Conservation (phyloP, 352 stramenopile species). For the Globisporangium perplexum region DNA sequence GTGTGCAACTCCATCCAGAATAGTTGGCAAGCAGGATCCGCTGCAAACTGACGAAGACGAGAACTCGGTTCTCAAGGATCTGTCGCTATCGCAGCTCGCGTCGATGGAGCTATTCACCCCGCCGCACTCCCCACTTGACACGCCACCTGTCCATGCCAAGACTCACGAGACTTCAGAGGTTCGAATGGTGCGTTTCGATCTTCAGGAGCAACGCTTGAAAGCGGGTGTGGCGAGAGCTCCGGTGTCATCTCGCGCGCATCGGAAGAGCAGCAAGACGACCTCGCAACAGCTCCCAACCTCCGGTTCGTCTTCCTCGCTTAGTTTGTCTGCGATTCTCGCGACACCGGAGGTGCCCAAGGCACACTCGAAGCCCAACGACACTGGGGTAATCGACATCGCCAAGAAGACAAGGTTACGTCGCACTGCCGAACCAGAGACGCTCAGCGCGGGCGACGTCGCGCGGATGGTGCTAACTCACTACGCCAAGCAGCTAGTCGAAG, state of each 20-base stretch:
- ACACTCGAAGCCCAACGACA: not conserved
- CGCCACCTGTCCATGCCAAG: not conserved
- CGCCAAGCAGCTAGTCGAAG: not conserved
- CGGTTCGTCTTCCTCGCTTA: not conserved
- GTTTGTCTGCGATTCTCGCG: slow-evolving; percentile 10
- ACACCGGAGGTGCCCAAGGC: not conserved
- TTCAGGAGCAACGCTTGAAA: not conserved
- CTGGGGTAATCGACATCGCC: not conserved
- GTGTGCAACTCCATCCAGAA: not conserved
- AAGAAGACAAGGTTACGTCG: not conserved
- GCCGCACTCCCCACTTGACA: not conserved
- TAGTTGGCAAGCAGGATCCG: not conserved
- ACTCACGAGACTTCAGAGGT: not conserved
- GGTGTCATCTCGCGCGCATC: not conserved
- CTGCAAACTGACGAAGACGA: not conserved
- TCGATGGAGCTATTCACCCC: slow-evolving; percentile 4
- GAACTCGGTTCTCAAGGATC: not conserved
- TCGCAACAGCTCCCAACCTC: not conserved
- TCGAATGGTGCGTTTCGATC: not conserved
- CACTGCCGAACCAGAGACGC: not conserved
- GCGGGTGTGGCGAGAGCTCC: not conserved
- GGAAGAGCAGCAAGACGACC: not conserved
- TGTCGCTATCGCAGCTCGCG: slow-evolving; percentile 12
- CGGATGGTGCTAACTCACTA: slow-evolving; percentile 5
- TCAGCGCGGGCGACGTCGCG: not conserved